Conservation (phyloP, 345 rosid genomes). For the Eucalyptus sideroxylon region DNA sequence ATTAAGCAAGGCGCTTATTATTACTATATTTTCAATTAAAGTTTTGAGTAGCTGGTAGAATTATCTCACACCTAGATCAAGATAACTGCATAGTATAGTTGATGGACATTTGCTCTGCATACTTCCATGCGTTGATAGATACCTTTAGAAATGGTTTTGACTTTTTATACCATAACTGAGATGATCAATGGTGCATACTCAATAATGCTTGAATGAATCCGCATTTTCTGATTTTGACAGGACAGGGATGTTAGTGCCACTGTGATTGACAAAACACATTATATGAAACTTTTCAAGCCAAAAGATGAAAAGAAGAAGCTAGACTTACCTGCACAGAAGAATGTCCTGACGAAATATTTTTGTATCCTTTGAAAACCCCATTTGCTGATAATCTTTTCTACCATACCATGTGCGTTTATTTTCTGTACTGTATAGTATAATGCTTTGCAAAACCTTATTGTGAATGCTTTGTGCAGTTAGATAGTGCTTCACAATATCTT, state of each 20-base stretch:
- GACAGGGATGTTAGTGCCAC: constrained; percentile 19
- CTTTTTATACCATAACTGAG: not conserved
- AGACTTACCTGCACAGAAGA: constrained; percentile 92
- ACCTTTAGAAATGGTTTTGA: not conserved
- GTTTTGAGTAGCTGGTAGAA: not conserved
- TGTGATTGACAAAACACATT: constrained; percentile 6
- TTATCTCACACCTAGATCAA: not conserved
- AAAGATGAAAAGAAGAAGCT: constrained; percentile 56
- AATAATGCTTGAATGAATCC: not conserved
- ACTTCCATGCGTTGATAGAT: not conserved
- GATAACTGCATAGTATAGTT: not conserved
- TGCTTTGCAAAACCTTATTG: not conserved
- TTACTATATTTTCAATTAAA: not conserved
- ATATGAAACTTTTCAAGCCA: constrained; percentile 24
- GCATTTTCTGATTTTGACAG: constrained; percentile 13
- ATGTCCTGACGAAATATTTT: constrained; percentile 82
- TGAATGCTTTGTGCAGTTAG: not conserved
- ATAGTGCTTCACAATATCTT: not conserved
- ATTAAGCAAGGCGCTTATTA: not conserved
- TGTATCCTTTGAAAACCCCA: constrained; percentile 55
- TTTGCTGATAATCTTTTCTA: not conserved
- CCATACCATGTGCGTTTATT: too few species aligned
- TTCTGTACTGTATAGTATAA: not conserved
- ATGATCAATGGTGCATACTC: not conserved
- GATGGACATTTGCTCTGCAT: not conserved